Conservation (phyloP, 75 land plant genomes). For the Sequoiadendron giganteum region DNA sequence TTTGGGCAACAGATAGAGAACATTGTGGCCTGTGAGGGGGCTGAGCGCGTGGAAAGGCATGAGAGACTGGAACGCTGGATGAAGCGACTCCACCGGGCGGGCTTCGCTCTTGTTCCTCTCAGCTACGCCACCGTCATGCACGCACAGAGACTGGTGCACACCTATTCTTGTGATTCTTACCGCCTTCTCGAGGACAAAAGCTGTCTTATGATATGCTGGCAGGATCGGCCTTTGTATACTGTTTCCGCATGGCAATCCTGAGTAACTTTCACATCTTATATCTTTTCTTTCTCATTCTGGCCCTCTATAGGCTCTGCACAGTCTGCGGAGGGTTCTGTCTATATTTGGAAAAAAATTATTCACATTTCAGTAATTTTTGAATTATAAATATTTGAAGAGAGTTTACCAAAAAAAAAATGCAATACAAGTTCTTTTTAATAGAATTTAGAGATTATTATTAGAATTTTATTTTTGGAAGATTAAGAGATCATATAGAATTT, state of each 20-base stretch:
- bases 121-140: constrained; percentile 17
- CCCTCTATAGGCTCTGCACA: too few species aligned
- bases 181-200: constrained; percentile 1
- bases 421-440: too few species aligned
- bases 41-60: constrained; percentile 64
- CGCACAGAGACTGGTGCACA: background rate
- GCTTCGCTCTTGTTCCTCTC: constrained; percentile 40
- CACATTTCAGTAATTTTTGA: too few species aligned
- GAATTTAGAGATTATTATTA: too few species aligned
- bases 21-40: constrained; percentile 75
- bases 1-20: constrained; percentile 78
- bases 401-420: too few species aligned
- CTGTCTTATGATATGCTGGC: constrained; percentile 5
- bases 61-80: constrained; percentile 70
- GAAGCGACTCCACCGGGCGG: constrained; percentile 43
- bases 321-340: too few species aligned
- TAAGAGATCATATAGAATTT: too few species aligned
- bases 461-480: too few species aligned
- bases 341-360: too few species aligned
- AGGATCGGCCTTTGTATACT: background rate
- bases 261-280: background rate
- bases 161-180: background rate
- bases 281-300: too few species aligned
- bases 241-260: constrained; percentile 1
- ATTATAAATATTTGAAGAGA: too few species aligned